Evolutionary conservation across 768 basidiomycete species (phyloP).

Genomic region (Imleria badia): DNA sequence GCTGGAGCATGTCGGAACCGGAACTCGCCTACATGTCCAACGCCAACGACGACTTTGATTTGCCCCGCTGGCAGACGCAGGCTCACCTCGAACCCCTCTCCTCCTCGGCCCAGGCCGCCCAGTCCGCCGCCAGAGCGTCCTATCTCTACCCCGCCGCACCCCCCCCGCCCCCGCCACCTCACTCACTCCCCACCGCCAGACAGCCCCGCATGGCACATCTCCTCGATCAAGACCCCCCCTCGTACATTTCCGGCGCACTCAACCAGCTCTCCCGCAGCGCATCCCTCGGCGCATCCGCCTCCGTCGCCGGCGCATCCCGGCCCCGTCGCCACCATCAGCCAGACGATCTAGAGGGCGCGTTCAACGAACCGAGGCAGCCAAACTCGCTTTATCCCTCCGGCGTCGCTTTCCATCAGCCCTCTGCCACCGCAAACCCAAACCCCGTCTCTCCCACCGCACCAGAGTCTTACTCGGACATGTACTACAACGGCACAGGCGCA

Average conservation of each 20-base stretch:
- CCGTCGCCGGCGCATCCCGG: slow-evolving; percentile 43
- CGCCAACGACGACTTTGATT: slow-evolving; percentile 80
- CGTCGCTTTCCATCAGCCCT: slow-evolving; percentile 55
- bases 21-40: slow-evolving; percentile 73
- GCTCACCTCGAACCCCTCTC: slow-evolving; percentile 44
- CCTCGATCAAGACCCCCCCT: slow-evolving; percentile 61
- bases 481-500: slow-evolving; percentile 50
- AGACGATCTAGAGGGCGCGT: slow-evolving; percentile 64
- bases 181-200: slow-evolving; percentile 36
- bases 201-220: slow-evolving; percentile 67
- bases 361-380: slow-evolving; percentile 33
- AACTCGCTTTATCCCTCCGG: slow-evolving; percentile 58
- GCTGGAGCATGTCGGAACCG: slow-evolving; percentile 62
- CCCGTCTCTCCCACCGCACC: slow-evolving; percentile 37
- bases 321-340: slow-evolving; percentile 65
- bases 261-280: slow-evolving; percentile 63
- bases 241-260: slow-evolving; percentile 53
- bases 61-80: slow-evolving; percentile 56
- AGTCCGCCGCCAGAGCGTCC: slow-evolving; percentile 45
- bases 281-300: slow-evolving; percentile 53
- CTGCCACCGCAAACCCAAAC: slow-evolving; percentile 34
- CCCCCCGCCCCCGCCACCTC: slow-evolving; percentile 48
- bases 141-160: slow-evolving; percentile 48
- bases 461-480: slow-evolving; percentile 60
- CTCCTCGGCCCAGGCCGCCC: slow-evolving; percentile 63